These are phyloP conservation scores for Leishmania major DNA, from an alignment of 208 protist genomes.

Conservation along the genomic window DNA sequence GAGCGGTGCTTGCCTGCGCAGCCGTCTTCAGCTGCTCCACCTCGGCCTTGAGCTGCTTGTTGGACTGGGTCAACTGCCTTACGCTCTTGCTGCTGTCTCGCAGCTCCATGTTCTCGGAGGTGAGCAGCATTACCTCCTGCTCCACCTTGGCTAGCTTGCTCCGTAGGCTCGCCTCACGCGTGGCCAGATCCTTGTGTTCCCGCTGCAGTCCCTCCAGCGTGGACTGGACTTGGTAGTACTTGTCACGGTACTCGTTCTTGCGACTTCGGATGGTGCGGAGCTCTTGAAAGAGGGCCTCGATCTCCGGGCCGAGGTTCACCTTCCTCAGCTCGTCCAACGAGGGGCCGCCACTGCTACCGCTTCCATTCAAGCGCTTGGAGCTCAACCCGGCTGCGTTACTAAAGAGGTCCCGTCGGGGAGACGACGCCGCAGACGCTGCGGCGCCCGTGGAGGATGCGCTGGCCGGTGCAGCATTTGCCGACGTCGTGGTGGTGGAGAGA, in stretches of 20 bases:
- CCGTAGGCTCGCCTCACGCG: constrained; percentile 60
- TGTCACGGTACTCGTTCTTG: constrained; percentile 87
- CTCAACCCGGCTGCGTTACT: not conserved
- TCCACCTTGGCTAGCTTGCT: constrained; percentile 65
- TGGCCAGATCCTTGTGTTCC: constrained; percentile 35
- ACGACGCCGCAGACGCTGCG: not conserved
- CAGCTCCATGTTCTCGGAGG: constrained; percentile 86
- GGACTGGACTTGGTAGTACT: constrained; percentile 41
- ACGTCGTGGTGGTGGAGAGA: not conserved
- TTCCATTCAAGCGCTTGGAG: not conserved
- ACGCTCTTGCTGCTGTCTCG: constrained; percentile 59
- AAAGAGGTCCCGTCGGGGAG: constrained; percentile 13
- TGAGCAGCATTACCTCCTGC: constrained; percentile 86
- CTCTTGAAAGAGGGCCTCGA: constrained; percentile 88
- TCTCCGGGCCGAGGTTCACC: constrained; percentile 86
- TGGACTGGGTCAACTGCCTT: constrained; percentile 52
- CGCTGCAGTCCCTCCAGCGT: constrained; percentile 37
- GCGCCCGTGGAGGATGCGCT: not conserved
- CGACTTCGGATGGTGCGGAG: constrained; percentile 67
- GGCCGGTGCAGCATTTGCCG: not conserved
- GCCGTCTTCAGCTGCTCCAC: constrained; percentile 41
- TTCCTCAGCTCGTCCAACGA: constrained; percentile 85
- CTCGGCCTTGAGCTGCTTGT: constrained; percentile 43
- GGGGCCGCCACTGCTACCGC: constrained; percentile 28
- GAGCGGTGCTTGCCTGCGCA: constrained; percentile 23